phyloP scores from a whole-genome alignment of 73 alveolate genomes.

The Paramecium tetraurelia region DNA sequence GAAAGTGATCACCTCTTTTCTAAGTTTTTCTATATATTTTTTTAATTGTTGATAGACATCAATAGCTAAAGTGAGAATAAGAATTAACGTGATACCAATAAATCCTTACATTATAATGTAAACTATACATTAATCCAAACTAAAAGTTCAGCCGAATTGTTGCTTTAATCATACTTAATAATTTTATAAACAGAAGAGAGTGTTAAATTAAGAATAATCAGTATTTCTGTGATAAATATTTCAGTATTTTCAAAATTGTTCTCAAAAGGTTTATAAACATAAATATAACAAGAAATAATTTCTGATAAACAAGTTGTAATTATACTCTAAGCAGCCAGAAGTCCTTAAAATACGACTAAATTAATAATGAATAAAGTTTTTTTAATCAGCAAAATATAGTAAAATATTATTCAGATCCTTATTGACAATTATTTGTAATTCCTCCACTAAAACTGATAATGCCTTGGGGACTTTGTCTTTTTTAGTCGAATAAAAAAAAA shows the following conservation, averaged over 20 bases:
- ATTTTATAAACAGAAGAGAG: background rate
- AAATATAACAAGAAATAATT: background rate
- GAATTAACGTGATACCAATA: background rate
- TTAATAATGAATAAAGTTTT: background rate
- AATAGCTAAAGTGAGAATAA: background rate
- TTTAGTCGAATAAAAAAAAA: background rate
- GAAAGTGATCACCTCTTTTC: too few relatives aligned
- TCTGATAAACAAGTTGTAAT: background rate
- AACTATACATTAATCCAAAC: background rate
- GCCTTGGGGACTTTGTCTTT: background rate
- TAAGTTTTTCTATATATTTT: too few relatives aligned
- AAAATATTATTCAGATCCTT: background rate
- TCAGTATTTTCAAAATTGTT: background rate
- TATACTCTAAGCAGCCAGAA: background rate
- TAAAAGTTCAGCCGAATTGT: background rate
- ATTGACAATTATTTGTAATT: background rate
- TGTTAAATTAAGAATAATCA: too few relatives aligned
- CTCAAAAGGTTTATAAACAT: background rate
- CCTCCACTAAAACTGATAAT: background rate
- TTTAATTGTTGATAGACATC: background rate
- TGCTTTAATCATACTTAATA: too few relatives aligned
- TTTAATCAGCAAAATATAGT: background rate
- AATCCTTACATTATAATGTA: too few relatives aligned
- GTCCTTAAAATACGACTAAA: background rate
- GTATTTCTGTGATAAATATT: background rate